phyloP scores from a whole-genome alignment of 208 protist species.

The Novymonas esmeraldas region DNA sequence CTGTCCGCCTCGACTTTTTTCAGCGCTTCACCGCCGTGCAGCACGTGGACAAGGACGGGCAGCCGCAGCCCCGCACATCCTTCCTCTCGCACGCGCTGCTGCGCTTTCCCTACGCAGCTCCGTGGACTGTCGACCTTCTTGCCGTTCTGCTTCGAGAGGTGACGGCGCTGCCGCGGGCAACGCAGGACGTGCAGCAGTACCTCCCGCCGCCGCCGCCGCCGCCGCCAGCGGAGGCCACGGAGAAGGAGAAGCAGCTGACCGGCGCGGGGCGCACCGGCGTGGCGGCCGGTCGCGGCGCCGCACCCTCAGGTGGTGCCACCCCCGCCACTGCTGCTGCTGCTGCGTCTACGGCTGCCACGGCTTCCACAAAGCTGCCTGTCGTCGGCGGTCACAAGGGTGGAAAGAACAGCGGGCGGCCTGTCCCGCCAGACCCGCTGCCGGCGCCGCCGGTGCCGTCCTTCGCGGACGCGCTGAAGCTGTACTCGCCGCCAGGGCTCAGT shows the following conservation, averaged over 20 bases:
- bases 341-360: background rate
- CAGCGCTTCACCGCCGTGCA: conserved; percentile 45
- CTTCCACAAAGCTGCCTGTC: background rate
- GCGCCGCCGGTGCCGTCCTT: conserved; percentile 32
- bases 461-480: conserved; percentile 55
- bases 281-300: background rate
- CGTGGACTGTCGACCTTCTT: conserved; percentile 53
- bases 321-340: no score
- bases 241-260: conserved; percentile 17
- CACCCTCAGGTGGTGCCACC: no score
- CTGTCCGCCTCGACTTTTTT: conserved; percentile 69
- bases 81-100: conserved; percentile 75
- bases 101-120: conserved; percentile 65
- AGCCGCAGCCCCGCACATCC: conserved; percentile 15
- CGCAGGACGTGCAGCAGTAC: conserved; percentile 41
- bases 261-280: conserved; percentile 5
- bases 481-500: conserved; percentile 78
- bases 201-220: conserved; percentile 23
- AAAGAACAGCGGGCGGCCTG: conserved; percentile 24
- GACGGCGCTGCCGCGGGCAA: conserved; percentile 24
- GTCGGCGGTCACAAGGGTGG: conserved; percentile 7
- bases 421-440: conserved; percentile 14
- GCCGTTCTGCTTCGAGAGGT: conserved; percentile 44
- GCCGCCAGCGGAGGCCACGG: conserved; percentile 11
- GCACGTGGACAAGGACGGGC: conserved; percentile 63